phyloP scores from a whole-genome alignment of 768 basidiomycete species.

The Pleurotus djamor region DNA sequence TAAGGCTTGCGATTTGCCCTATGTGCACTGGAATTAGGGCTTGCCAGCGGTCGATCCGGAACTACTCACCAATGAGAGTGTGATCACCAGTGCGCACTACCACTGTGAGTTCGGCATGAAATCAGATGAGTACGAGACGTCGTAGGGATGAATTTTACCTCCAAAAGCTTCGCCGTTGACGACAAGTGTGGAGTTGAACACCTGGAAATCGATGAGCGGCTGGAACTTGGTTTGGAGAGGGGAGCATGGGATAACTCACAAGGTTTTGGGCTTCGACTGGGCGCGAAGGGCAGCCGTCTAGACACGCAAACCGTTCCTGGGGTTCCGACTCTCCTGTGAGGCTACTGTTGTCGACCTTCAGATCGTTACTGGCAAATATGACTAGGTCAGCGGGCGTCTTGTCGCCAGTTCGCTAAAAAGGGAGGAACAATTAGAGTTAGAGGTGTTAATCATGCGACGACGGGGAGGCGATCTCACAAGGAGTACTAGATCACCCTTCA shows the following conservation, averaged over 20 bases:
- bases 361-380: conserved; percentile 55
- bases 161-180: conserved; percentile 77
- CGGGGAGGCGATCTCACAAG: conserved; percentile 34
- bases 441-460: background rate
- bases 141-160: conserved; percentile 30
- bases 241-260: conserved; percentile 26
- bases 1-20: conserved; percentile 70
- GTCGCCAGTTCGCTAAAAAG: conserved; percentile 55
- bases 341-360: conserved; percentile 72
- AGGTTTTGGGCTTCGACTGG: conserved; percentile 67
- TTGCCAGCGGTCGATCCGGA: background rate
- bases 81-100: conserved; percentile 67
- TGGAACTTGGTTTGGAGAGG: background rate
- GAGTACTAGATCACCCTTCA: conserved; percentile 66
- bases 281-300: conserved; percentile 42
- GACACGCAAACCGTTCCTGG: conserved; percentile 51
- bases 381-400: conserved; percentile 71
- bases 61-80: conserved; percentile 53
- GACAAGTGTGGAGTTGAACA: conserved; percentile 68
- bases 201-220: conserved; percentile 27
- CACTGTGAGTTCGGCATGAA: conserved; percentile 27
- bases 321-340: conserved; percentile 72
- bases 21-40: conserved; percentile 8
- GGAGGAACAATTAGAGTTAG: conserved; percentile 6
- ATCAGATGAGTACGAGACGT: background rate